Percentiles rank a stretch among this genome's conserved stretches.
phyloP scores from a whole-genome alignment of 169 alveolate genomes.

The Cyclospora cayetanensis region DNA sequence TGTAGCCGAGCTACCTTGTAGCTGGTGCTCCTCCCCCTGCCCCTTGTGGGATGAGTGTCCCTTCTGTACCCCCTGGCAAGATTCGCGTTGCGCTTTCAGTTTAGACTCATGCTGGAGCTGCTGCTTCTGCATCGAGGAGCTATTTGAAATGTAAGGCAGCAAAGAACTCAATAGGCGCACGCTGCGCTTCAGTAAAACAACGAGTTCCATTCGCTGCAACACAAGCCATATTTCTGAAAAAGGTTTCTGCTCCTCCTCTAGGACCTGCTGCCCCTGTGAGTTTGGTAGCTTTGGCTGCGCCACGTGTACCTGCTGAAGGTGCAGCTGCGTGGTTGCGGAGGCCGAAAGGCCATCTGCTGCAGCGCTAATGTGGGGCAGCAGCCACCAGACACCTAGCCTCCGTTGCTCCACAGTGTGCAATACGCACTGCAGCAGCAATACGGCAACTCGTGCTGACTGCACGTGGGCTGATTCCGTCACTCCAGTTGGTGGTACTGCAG shows the following conservation, averaged over 20 bases:
- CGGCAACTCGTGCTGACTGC: constrained; percentile 28
- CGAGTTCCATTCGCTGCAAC: constrained; percentile 21
- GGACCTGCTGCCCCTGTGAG: constrained; percentile 26
- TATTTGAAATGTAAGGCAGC: not conserved
- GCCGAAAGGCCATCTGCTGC: constrained; percentile 28
- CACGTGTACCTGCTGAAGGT: not conserved
- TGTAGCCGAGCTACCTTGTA: no score
- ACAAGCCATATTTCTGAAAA: not conserved
- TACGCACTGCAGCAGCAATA: constrained; percentile 50
- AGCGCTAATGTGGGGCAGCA: not conserved
- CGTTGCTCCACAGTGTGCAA: not conserved
- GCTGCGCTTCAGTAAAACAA: constrained; percentile 2
- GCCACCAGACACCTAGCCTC: not conserved
- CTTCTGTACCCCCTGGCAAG: not conserved
- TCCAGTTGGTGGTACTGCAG: not conserved
- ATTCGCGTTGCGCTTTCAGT: no score
- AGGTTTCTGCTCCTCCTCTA: not conserved
- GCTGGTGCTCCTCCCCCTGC: constrained; percentile 10
- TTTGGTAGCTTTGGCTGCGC: not conserved
- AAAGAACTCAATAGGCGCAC: constrained; percentile 26
- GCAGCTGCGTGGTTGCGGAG: not conserved
- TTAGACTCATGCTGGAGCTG: not conserved
- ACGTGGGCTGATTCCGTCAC: constrained; percentile 3
- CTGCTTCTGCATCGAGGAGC: constrained; percentile 13
- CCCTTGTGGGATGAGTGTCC: not conserved